phyloP scores from a whole-genome alignment of 1,284 basidiomycete genomes.

The Pyrrhoderma noxium region DNA sequence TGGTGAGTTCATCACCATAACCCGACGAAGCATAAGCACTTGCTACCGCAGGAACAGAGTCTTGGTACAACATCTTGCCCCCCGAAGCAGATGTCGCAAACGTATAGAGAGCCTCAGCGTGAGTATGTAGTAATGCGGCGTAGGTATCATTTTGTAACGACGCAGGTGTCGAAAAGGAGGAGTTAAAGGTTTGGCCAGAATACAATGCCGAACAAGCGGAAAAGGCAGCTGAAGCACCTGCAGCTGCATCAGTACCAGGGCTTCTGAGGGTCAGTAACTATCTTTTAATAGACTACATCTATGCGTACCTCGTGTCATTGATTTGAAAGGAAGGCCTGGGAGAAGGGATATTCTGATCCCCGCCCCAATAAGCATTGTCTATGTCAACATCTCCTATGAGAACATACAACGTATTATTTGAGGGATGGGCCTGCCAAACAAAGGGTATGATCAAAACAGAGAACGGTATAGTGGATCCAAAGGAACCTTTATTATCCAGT shows the following conservation, averaged over 20 bases:
- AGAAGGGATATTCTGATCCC: conserved; percentile 70
- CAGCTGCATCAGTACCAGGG: conserved; percentile 87
- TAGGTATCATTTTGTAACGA: conserved; percentile 73
- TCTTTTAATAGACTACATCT: neutral
- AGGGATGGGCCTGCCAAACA: conserved; percentile 63
- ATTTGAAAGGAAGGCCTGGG: conserved; percentile 74
- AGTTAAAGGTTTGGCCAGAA: conserved; percentile 43
- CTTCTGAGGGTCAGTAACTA: conserved; percentile 23
- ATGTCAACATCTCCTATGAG: conserved; percentile 61
- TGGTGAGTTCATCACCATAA: conserved; percentile 61
- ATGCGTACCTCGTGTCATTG: conserved; percentile 57
- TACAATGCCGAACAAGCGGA: conserved; percentile 82
- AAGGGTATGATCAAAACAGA: neutral
- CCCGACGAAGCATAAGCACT: conserved; percentile 68
- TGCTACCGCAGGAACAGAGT: conserved; percentile 55
- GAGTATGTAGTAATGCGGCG: conserved; percentile 56
- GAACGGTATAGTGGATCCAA: neutral
- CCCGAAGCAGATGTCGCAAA: conserved; percentile 63
- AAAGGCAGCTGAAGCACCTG: conserved; percentile 78
- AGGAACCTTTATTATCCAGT: conserved; percentile 81
- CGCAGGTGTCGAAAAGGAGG: conserved; percentile 49
- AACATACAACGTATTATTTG: conserved; percentile 67
- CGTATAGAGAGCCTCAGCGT: conserved; percentile 68
- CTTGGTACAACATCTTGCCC: conserved; percentile 52
- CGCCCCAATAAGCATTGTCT: conserved; percentile 85